phyloP scores from a whole-genome alignment of 139 green algal species.

The Prasinococcaceae sp. region DNA sequence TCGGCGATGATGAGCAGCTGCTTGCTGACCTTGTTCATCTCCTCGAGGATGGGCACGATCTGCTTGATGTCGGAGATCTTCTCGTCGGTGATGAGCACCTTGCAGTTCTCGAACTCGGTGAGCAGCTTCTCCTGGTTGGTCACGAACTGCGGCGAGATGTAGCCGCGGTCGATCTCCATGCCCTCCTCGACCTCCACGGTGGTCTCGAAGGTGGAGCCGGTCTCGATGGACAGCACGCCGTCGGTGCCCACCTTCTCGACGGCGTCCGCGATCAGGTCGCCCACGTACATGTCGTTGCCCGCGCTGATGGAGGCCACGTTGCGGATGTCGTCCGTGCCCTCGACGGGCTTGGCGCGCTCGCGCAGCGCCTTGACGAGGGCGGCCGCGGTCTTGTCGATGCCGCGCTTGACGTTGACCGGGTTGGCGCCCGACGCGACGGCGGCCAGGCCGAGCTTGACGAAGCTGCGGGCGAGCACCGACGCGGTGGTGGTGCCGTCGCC shows the following conservation, averaged over 20 bases:
- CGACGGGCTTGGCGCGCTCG: constrained; percentile 64
- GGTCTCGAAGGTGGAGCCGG: constrained; percentile 51
- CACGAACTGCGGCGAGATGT: constrained; percentile 92
- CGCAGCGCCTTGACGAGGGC: constrained; percentile 70
- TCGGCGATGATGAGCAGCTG: constrained; percentile 84
- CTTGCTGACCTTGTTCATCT: constrained; percentile 26
- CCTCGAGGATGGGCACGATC: constrained; percentile 63
- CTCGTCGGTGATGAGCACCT: constrained; percentile 88
- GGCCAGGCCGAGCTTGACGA: constrained; percentile 66
- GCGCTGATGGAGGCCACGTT: constrained; percentile 67
- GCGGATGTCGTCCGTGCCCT: constrained; percentile 82
- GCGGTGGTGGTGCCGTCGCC: constrained; percentile 95
- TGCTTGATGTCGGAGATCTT: constrained; percentile 70
- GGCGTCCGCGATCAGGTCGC: constrained; percentile 71
- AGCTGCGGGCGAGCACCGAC: constrained; percentile 81
- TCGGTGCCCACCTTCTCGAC: constrained; percentile 72
- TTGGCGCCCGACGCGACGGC: constrained; percentile 80
- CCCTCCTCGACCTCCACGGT: constrained; percentile 85
- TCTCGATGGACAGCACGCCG: constrained; percentile 92
- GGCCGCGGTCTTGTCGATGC: constrained; percentile 87
- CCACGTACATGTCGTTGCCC: constrained; percentile 65
- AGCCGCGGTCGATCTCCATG: constrained; percentile 86
- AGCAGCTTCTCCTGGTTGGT: constrained; percentile 81
- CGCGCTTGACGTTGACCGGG: constrained; percentile 86
- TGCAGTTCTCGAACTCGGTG: constrained; percentile 78